A percentile compares a stretch with the other conserved stretches of the same genome.
Evolutionary conservation across 805 yeast genomes (phyloP).

Genomic region (Metschnikowia dekortorum): DNA sequence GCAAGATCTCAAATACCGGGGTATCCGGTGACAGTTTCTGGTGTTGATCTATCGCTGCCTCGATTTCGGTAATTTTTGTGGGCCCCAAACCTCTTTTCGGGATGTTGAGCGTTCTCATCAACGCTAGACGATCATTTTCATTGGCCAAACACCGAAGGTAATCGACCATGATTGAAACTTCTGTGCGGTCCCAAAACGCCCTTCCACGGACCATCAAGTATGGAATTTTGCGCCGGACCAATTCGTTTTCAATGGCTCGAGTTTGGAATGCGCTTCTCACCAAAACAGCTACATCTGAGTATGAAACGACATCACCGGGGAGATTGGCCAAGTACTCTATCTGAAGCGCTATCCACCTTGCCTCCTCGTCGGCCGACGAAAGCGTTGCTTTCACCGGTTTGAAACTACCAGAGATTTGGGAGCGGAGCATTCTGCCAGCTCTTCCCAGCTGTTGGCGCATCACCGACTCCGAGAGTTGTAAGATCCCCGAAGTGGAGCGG

Average conservation of each 20-base stretch:
- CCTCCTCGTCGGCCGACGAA: slow-evolving; percentile 48
- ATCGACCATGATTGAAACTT: slow-evolving; percentile 58
- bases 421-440: slow-evolving; percentile 37
- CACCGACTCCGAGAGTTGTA: slow-evolving; percentile 58
- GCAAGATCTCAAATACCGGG: slow-evolving; percentile 11
- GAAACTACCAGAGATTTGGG: slow-evolving; percentile 41
- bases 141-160: slow-evolving; percentile 60
- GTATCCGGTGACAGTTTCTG: not conserved
- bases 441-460: slow-evolving; percentile 59
- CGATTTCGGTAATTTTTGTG: slow-evolving; percentile 35
- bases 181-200: slow-evolving; percentile 77
- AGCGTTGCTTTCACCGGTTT: slow-evolving; percentile 46
- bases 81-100: slow-evolving; percentile 71
- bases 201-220: slow-evolving; percentile 66
- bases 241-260: slow-evolving; percentile 57
- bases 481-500: slow-evolving; percentile 68
- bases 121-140: slow-evolving; percentile 56
- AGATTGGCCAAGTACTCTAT: slow-evolving; percentile 44
- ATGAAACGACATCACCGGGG: slow-evolving; percentile 40
- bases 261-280: slow-evolving; percentile 63
- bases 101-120: slow-evolving; percentile 49
- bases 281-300: slow-evolving; percentile 67
- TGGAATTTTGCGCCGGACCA: slow-evolving; percentile 54
- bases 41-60: slow-evolving; percentile 20
- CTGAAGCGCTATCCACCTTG: slow-evolving; percentile 53